Conservation (phyloP, 2,329 filamentous ascomycete species). For the Diaporthe sp. region DNA sequence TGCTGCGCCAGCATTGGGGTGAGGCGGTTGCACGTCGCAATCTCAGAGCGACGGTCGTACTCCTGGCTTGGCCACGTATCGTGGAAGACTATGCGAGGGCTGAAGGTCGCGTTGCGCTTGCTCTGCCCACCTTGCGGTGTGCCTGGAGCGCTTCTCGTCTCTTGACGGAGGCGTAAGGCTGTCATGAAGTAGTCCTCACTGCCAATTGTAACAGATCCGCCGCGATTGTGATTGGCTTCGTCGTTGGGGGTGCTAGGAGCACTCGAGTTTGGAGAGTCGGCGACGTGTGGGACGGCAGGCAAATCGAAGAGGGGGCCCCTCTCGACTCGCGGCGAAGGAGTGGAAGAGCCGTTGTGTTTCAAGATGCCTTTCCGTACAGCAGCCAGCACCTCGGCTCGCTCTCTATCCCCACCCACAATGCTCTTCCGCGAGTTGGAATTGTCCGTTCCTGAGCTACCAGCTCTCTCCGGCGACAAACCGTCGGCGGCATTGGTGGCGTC, state of each 20-base stretch:
- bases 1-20: constrained; percentile 98
- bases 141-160: constrained; percentile 82
- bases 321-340: constrained; percentile 73
- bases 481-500: constrained; percentile 68
- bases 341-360: constrained; percentile 76
- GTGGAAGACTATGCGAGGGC: constrained; percentile 91
- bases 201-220: constrained; percentile 77
- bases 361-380: constrained; percentile 95
- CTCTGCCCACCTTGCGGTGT: constrained; percentile 74
- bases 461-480: constrained; percentile 55
- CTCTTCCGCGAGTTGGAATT: constrained; percentile 79
- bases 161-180: constrained; percentile 76
- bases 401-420: constrained; percentile 89
- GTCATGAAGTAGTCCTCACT: constrained; percentile 92
- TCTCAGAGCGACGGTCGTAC: constrained; percentile 94
- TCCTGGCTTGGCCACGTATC: constrained; percentile 97
- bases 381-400: constrained; percentile 90
- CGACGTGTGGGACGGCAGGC: constrained; percentile 70
- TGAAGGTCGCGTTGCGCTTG: constrained; percentile 80
- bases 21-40: constrained; percentile 96
- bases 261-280: constrained; percentile 85
- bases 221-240: constrained; percentile 75
- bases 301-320: constrained; percentile 65
- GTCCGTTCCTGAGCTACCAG: constrained; percentile 68
- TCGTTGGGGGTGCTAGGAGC: constrained; percentile 90